Base-by-base conservation (phyloP, 225 moss, liverwort and hornwort genomes). In the Antitrichia curtipendula region DNA sequence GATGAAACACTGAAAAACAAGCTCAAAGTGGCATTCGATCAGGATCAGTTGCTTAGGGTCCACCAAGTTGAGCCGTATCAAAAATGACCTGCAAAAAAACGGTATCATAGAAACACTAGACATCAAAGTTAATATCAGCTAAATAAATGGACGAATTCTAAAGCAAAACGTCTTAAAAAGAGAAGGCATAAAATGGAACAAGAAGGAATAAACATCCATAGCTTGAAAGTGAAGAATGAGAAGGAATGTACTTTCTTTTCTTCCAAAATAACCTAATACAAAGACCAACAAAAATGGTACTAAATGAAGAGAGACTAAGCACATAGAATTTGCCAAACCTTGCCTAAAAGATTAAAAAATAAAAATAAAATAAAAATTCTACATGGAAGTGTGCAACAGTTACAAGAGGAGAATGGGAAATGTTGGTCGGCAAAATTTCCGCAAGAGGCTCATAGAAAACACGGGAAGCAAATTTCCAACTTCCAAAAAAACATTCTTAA, bases 21-120 rank as follows among this genome's bases (percentile, higher is more conserved):
- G 76, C 80, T 93, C 93, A 40, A 95, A 96, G 81, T 95, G 94
- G 80, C 94, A 94, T 74, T 96, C 96, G 17, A 96, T 92, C 62
- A 96, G 69, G 52, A 89, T 85, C 61, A 91, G 72, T 54, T 92
- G 91, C 65, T 91, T 84, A 0, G 96, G 92, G 49, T 94, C 93
- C 81, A 90, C 90, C 81, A 95, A 69, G 81, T 96, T 94, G 3
- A 96, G 87, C 25, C 96, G 91, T 29, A 95, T 87, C 54, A 93
- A 68, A 22, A 96, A 89, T 0, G 94, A 89, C 87, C 96, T 96
- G 93, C n/a, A 86, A 76, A 45, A 85, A 75, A 16, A 38, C 0
- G 1, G 23, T 21, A 43, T 21, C 57, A 56, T 18, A 16, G 5
- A 34, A 52, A 47, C 12, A n/a, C 9, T 36, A 54, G 6, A 76